phyloP scores from a whole-genome alignment of 805 yeast species.

The Debaryomyces maramus region DNA sequence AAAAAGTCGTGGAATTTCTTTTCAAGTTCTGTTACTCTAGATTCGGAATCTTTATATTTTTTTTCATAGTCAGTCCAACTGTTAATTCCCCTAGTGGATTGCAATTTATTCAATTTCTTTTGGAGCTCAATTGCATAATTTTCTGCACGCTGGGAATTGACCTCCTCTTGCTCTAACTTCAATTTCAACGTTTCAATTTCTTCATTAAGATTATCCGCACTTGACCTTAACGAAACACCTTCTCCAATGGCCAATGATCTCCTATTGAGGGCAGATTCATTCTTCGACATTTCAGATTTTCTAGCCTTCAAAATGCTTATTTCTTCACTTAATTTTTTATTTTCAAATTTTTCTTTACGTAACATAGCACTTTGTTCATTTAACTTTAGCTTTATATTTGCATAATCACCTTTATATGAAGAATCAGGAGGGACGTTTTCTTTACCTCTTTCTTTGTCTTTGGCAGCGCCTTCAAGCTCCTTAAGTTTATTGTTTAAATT shows the following conservation, averaged over 20 bases:
- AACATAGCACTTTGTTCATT: constrained; percentile 52
- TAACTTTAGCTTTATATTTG: constrained; percentile 48
- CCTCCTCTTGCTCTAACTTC: constrained; percentile 52
- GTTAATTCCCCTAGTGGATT: constrained; percentile 39
- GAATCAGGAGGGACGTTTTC: constrained; percentile 40
- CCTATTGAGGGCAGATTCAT: constrained; percentile 21
- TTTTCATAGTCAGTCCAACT: constrained; percentile 35
- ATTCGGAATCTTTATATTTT: constrained; percentile 36
- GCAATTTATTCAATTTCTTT: constrained; percentile 41
- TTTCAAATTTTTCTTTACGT: constrained; percentile 47
- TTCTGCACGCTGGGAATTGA: constrained; percentile 52
- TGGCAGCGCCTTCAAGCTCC: constrained; percentile 16
- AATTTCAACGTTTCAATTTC: constrained; percentile 51
- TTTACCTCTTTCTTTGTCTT: constrained; percentile 27
- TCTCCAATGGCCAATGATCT: constrained; percentile 38
- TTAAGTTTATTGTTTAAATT: constrained; percentile 22
- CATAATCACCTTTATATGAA: constrained; percentile 43
- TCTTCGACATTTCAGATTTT: constrained; percentile 54
- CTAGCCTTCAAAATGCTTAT: constrained; percentile 60
- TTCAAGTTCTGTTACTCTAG: constrained; percentile 34
- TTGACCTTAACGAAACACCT: constrained; percentile 16
- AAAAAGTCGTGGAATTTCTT: constrained; percentile 25
- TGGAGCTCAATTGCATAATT: constrained; percentile 45
- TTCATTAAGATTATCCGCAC: constrained; percentile 20
- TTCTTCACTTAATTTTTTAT: constrained; percentile 53